phyloP scores from a whole-genome alignment of 2,329 filamentous ascomycete species.

The Hypoxylon sp. region DNA sequence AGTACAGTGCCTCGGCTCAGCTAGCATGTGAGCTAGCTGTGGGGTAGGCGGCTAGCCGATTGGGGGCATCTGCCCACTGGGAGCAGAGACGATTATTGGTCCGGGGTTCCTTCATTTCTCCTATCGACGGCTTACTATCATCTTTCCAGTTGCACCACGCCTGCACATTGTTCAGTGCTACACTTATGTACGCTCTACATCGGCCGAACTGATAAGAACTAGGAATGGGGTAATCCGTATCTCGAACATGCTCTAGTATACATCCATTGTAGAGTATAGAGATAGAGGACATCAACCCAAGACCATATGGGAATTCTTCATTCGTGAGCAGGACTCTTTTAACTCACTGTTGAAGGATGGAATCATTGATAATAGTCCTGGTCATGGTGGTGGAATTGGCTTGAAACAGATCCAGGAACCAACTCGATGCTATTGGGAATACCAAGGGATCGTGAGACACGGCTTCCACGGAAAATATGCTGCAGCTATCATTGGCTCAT shows the following conservation, averaged over 20 bases:
- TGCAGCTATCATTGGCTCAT: not conserved
- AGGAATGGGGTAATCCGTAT: not conserved
- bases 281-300: too few relatives aligned
- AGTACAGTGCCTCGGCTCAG: slow-evolving; percentile 34
- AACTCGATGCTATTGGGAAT: not conserved
- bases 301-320: too few relatives aligned
- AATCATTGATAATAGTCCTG: too few relatives aligned
- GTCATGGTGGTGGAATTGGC: not conserved
- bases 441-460: not conserved
- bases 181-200: not conserved
- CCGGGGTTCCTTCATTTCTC: slow-evolving; percentile 1
- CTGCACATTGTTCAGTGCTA: not conserved
- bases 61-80: not conserved
- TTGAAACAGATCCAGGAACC: not conserved
- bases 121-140: not conserved
- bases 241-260: too few relatives aligned
- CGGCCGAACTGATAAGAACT: not conserved
- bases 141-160: slow-evolving; percentile 2
- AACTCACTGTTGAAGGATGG: too few relatives aligned
- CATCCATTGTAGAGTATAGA: too few relatives aligned
- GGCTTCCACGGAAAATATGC: not conserved
- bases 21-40: slow-evolving; percentile 35
- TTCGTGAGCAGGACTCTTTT: too few relatives aligned
- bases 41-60: slow-evolving; percentile 27
- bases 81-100: slow-evolving; percentile 10